phyloP scores from a whole-genome alignment of 768 basidiomycete species.

The Gloeostereum incarnatum region DNA sequence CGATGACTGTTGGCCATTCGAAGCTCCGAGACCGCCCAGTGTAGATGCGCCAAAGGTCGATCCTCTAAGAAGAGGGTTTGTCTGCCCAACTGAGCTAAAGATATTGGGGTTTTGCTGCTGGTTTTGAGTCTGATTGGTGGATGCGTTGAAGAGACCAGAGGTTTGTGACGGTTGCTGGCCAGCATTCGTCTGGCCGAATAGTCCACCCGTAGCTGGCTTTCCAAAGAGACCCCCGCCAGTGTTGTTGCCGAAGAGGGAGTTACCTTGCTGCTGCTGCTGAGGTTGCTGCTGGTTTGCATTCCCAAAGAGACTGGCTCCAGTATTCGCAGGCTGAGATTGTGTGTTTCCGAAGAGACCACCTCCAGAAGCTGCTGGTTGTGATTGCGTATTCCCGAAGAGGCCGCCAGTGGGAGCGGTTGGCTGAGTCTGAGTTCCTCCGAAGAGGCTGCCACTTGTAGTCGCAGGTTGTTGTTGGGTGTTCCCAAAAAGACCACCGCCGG shows the following conservation, averaged over 20 bases:
- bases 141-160: slow-evolving; percentile 15
- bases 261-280: slow-evolving; percentile 7
- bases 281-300: slow-evolving; percentile 12
- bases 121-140: slow-evolving; percentile 9
- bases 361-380: slow-evolving; percentile 13
- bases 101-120: slow-evolving; percentile 7
- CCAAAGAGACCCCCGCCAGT: slow-evolving; percentile 18
- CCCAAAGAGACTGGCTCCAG: slow-evolving; percentile 17
- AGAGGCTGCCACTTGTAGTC: slow-evolving; percentile 9
- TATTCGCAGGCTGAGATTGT: slow-evolving; percentile 7
- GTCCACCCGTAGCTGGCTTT: slow-evolving; percentile 12
- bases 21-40: slow-evolving; percentile 18
- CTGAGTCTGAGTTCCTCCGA: too few relatives aligned
- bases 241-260: slow-evolving; percentile 8
- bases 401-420: too few relatives aligned
- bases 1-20: slow-evolving; percentile 16
- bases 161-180: slow-evolving; percentile 6
- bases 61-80: slow-evolving; percentile 12
- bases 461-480: slow-evolving; percentile 8
- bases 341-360: slow-evolving; percentile 20
- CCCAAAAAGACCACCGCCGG: slow-evolving; percentile 17
- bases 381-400: slow-evolving; percentile 11
- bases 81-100: slow-evolving; percentile 10
- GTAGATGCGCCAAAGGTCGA: slow-evolving; percentile 18
- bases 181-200: slow-evolving; percentile 19